Conservation (phyloP, 345 rosid species). For the Rhizophora mangle region DNA sequence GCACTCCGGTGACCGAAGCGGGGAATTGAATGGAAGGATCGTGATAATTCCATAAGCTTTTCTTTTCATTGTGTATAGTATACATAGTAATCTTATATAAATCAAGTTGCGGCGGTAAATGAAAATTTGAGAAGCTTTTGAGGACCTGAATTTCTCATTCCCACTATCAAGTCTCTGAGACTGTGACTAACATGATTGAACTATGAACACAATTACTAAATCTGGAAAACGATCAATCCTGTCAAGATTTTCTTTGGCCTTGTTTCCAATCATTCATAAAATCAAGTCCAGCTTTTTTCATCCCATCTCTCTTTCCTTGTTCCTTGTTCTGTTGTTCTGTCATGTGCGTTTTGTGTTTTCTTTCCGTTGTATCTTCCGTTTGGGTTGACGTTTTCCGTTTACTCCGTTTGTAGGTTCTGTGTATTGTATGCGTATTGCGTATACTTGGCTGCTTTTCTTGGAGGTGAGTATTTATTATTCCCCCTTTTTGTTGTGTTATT, state of each 20-base stretch:
- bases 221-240: too few relatives aligned
- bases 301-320: too few relatives aligned
- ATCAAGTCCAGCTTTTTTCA: too few relatives aligned
- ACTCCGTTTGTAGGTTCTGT: not conserved
- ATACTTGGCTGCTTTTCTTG: not conserved
- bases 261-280: too few relatives aligned
- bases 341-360: not conserved
- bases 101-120: not conserved
- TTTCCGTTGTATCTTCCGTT: not conserved
- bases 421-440: not conserved
- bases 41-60: not conserved
- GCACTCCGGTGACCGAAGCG: conserved; percentile 10
- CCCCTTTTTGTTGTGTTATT: too few relatives aligned
- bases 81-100: conserved; percentile 4
- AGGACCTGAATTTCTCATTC: not conserved
- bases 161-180: too few relatives aligned
- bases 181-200: not conserved
- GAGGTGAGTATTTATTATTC: not conserved
- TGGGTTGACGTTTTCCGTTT: conserved; percentile 5
- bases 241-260: too few relatives aligned
- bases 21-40: not conserved
- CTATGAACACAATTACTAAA: not conserved
- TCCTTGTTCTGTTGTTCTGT: too few relatives aligned
- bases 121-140: not conserved
- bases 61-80: not conserved